Evolutionary conservation across 2,329 filamentous ascomycete genomes (phyloP).

Genomic region (Neofusicoccum cordaticola): DNA sequence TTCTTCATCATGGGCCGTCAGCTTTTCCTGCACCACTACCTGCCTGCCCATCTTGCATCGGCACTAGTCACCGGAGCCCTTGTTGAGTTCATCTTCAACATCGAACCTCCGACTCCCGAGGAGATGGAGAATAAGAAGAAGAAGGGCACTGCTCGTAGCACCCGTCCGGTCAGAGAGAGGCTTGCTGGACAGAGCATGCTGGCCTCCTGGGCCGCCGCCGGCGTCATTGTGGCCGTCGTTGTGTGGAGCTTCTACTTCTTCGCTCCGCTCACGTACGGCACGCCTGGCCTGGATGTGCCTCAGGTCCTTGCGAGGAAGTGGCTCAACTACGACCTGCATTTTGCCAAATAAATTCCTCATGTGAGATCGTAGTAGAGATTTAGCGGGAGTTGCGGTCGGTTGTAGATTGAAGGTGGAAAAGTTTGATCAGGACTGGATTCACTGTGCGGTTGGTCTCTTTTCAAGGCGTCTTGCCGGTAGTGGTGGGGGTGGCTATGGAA

Average conservation of each 20-base stretch:
- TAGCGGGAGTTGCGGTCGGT: not conserved
- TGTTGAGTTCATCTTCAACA: constrained; percentile 93
- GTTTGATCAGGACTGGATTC: not conserved
- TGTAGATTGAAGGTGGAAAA: not conserved
- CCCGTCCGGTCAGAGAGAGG: constrained; percentile 75
- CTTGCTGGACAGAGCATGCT: constrained; percentile 75
- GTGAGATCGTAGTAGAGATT: not conserved
- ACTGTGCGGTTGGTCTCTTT: not conserved
- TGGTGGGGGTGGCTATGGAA: not conserved
- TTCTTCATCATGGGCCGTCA: constrained; percentile 99
- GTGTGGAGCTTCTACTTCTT: constrained; percentile 88
- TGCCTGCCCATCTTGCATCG: constrained; percentile 90
- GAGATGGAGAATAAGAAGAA: constrained; percentile 35
- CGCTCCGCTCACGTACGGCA: constrained; percentile 91
- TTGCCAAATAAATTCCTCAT: constrained; percentile 74
- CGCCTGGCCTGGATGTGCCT: constrained; percentile 77
- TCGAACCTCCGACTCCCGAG: constrained; percentile 60
- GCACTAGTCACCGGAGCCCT: constrained; percentile 85
- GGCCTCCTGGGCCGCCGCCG: constrained; percentile 74
- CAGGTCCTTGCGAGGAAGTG: constrained; percentile 84
- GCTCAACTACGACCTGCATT: constrained; percentile 96
- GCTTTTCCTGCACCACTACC: constrained; percentile 95
- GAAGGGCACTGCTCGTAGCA: constrained; percentile 21
- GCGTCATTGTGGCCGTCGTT: constrained; percentile 65
- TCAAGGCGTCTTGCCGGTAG: not conserved